Percentiles rank a stretch among this genome's conserved stretches.
Evolutionary conservation across 352 stramenopile species (phyloP).

Genomic region (Nothophytophthora sp.): DNA sequence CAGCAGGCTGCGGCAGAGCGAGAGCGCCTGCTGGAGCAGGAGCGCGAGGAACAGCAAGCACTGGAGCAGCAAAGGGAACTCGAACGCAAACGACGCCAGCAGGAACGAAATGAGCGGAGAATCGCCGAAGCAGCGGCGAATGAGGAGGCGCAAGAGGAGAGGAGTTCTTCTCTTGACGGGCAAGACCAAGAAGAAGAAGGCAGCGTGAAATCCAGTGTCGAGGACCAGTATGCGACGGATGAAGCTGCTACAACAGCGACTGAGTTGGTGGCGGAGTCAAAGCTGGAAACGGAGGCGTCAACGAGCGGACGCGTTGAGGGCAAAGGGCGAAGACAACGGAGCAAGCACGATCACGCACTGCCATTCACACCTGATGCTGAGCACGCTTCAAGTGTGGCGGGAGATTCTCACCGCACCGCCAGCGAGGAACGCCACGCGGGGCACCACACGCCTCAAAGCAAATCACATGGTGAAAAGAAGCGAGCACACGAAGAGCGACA

Average conservation of each 20-base stretch:
- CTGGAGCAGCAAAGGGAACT: slow-evolving; percentile 20
- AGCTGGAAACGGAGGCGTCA: no score
- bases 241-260: slow-evolving; percentile 6
- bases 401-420: not conserved
- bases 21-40: slow-evolving; percentile 23
- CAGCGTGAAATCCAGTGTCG: no score
- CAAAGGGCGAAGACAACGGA: no score
- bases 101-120: slow-evolving; percentile 13
- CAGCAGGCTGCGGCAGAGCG: slow-evolving; percentile 26
- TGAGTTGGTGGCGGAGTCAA: slow-evolving; percentile 8
- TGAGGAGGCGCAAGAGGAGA: slow-evolving; percentile 8
- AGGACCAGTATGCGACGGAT: no score
- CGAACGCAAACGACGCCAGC: slow-evolving; percentile 13
- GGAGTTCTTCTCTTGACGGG: no score
- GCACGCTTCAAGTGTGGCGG: slow-evolving; percentile 2
- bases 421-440: not conserved
- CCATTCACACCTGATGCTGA: no score
- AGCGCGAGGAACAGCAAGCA: slow-evolving; percentile 23
- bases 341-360: no score
- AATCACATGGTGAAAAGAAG: slow-evolving; percentile 16
- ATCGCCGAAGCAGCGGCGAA: no score
- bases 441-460: not conserved
- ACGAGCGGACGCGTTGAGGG: no score
- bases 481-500: slow-evolving; percentile 17
- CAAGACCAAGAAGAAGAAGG: slow-evolving; percentile 16